Evolutionary conservation across 2,329 filamentous ascomycete genomes (phyloP), one percentile per base, ranked within the genome.

Genomic region (Colletotrichum theobromicola): DNA sequence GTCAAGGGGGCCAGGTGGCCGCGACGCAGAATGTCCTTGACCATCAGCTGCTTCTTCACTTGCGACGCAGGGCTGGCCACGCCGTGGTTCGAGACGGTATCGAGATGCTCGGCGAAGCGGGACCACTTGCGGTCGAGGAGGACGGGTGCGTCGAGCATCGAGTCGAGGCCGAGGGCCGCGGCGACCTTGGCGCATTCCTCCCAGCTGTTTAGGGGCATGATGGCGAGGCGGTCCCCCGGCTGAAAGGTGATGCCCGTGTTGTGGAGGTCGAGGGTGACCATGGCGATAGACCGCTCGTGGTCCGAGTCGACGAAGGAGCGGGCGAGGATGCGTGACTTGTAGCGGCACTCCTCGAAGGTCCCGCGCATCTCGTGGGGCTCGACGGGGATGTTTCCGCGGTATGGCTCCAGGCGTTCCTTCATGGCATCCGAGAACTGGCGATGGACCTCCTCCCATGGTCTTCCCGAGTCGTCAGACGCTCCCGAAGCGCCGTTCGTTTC

Each of bases 141-240:
- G 0, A 89, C 82, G 0, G 81, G 78, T 9, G 83, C 78, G n/a
- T 88, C 85, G 2, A 90, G 83, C 72, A 86, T 84, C 4, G 83
- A 79, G 35, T 88, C 87, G 0, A 90, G 81, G 0, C 88, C 88
- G 2, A 90, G 82, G 0, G 88, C 88, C 0, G 88, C 85, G 4
- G 87, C 88, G 12, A 90, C 86, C 76, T 90, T 90, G 21, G 88
- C 88, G 65, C 87, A 89, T 77, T 90, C 88, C 10, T 86, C 85
- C 88, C 88, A 90, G 69, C 83, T 85, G 70, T 90, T 90, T 18
- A 90, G 83, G 0, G 88, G 88, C 88, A 90, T 90, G 3, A 90
- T 82, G 0, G 88, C 88, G 7, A 90, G 83, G 7, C 88, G 84
- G 67, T 90, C 88, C 0, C 89, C 89, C 0, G 88, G 88, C 63